phyloP scores from a whole-genome alignment of 345 rosid species.

The Gossypium thurberi region DNA sequence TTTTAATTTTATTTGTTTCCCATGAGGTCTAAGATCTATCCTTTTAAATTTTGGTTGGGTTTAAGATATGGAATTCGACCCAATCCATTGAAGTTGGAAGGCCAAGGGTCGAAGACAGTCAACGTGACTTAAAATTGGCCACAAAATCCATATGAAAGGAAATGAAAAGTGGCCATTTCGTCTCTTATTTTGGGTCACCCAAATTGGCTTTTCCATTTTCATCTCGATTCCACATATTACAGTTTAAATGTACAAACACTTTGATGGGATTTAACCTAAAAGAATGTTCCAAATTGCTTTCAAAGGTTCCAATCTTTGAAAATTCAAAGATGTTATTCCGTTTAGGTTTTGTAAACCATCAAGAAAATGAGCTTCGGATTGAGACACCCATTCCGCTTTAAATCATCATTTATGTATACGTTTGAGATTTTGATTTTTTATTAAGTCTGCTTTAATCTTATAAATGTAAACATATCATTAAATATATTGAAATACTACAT shows the following conservation, averaged over 20 bases:
- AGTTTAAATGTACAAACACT: neutral
- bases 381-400: neutral
- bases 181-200: neutral
- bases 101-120: too few relatives aligned
- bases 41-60: neutral
- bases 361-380: constrained; percentile 6
- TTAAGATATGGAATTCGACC: neutral
- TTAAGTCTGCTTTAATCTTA: too few relatives aligned
- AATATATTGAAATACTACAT: too few relatives aligned
- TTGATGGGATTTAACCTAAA: neutral
- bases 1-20: neutral
- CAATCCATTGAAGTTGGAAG: neutral
- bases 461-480: too few relatives aligned
- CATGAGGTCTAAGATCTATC: neutral
- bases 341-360: neutral
- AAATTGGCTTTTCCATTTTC: constrained; percentile 10
- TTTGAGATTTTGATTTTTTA: too few relatives aligned
- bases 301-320: neutral
- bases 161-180: neutral
- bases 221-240: constrained; percentile 3
- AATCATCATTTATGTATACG: neutral
- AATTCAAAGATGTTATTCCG: constrained; percentile 1
- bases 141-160: neutral
- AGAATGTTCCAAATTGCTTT: neutral
- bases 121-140: neutral